Conservation (phyloP, 176 grass and related monocot species). For the Zoysia japonica region DNA sequence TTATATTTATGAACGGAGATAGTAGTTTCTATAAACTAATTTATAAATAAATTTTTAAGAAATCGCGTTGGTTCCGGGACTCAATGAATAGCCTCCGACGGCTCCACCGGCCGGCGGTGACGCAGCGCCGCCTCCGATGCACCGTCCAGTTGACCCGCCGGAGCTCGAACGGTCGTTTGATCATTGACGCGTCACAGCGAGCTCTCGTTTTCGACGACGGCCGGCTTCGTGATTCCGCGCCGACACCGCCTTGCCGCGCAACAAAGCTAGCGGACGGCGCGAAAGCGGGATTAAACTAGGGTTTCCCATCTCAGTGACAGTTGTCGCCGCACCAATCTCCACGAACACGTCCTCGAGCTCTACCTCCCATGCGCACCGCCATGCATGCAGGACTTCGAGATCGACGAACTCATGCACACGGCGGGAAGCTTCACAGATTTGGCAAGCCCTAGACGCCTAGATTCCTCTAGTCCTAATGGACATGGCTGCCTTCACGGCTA, state of each 20-base stretch:
- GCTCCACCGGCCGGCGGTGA: too few relatives aligned
- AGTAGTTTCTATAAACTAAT: too few relatives aligned
- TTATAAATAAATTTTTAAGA: too few relatives aligned
- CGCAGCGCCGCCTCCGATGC: too few relatives aligned
- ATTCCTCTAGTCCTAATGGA: neutral
- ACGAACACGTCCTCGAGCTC: neutral
- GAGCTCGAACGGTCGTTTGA: too few relatives aligned
- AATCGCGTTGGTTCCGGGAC: too few relatives aligned
- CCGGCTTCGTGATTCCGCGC: neutral
- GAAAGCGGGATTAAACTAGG: neutral
- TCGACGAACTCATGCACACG: too few relatives aligned
- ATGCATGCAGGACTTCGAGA: neutral
- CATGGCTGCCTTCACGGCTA: neutral
- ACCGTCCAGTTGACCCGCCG: too few relatives aligned
- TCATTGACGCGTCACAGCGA: too few relatives aligned
- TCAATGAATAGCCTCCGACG: too few relatives aligned
- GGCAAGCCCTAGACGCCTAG: neutral
- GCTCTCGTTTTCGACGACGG: neutral
- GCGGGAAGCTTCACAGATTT: neutral
- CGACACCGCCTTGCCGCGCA: neutral
- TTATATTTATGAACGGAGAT: too few relatives aligned
- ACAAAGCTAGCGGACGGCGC: neutral
- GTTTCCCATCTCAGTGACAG: too few relatives aligned
- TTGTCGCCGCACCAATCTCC: neutral
- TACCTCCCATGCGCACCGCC: neutral